Evolutionary conservation across 2,329 filamentous ascomycete genomes (phyloP).

Genomic region (Amauroascus verrucosus): DNA sequence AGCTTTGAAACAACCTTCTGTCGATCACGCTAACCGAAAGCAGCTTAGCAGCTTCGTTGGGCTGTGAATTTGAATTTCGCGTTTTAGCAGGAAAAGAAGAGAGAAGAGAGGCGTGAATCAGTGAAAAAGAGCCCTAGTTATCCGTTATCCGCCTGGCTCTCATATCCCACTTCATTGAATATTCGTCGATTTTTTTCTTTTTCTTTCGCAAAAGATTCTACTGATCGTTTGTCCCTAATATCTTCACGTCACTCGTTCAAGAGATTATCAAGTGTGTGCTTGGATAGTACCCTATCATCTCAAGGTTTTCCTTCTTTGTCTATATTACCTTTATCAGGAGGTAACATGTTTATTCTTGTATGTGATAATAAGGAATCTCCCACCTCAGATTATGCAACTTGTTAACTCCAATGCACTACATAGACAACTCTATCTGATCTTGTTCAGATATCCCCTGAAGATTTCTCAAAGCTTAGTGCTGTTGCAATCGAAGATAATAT

Average conservation of each 20-base stretch:
- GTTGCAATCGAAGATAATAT: constrained; percentile 92
- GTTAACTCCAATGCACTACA: neutral
- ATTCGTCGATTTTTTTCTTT: too few relatives aligned
- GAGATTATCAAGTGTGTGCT: too few relatives aligned
- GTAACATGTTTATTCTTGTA: constrained; percentile 43
- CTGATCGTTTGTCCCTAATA: too few relatives aligned
- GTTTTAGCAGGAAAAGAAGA: too few relatives aligned
- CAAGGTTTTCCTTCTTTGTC: constrained; percentile 1
- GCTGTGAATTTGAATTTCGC: too few relatives aligned
- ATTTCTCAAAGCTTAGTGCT: constrained; percentile 70
- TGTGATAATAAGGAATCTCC: constrained; percentile 18
- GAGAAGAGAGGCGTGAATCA: neutral
- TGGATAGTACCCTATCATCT: too few relatives aligned
- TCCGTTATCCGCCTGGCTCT: too few relatives aligned
- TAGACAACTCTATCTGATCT: constrained; percentile 91
- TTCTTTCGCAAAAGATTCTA: too few relatives aligned
- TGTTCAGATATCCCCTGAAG: constrained; percentile 80
- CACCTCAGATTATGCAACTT: constrained; percentile 14
- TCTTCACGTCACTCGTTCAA: too few relatives aligned
- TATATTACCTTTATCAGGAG: neutral
- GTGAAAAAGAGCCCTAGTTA: too few relatives aligned
- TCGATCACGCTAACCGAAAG: neutral
- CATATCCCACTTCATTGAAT: too few relatives aligned
- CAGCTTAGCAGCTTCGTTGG: too few relatives aligned
- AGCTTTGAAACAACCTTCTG: neutral